A percentile compares a stretch with the other conserved stretches of the same genome.
phyloP scores from a whole-genome alignment of 2,329 filamentous ascomycete species.

The Penicillium sp. region DNA sequence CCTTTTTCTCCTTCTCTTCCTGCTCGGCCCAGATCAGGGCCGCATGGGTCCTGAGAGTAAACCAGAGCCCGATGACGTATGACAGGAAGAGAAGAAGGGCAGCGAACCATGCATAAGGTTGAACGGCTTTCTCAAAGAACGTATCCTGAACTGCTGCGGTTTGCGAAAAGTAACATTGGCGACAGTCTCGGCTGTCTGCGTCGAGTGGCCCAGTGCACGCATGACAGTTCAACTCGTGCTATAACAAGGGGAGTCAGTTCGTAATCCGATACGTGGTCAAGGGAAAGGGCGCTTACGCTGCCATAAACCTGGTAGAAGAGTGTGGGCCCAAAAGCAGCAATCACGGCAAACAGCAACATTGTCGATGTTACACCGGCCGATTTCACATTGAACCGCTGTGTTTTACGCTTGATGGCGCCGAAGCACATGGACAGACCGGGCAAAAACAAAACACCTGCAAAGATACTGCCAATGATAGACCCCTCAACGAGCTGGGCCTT shows the following conservation, averaged over 20 bases:
- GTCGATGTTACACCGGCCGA: constrained; percentile 96
- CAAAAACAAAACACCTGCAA: constrained; percentile 91
- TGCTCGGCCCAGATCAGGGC: constrained; percentile 94
- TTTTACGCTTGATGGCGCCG: constrained; percentile 95
- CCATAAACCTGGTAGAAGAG: constrained; percentile 99
- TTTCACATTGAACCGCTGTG: constrained; percentile 94
- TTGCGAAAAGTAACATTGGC: constrained; percentile 92
- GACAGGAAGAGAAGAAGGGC: constrained; percentile 84
- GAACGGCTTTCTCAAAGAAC: constrained; percentile 87
- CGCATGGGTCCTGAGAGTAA: constrained; percentile 92
- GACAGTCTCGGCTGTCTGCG: constrained; percentile 63
- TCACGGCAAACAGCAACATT: constrained; percentile 94
- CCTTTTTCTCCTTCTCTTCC: constrained; percentile 67
- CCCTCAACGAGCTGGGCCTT: constrained; percentile 93
- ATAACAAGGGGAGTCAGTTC: constrained; percentile 16
- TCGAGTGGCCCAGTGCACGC: constrained; percentile 57
- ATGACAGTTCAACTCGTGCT: constrained; percentile 87
- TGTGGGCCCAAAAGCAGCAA: constrained; percentile 91
- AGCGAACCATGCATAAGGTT: constrained; percentile 89
- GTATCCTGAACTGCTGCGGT: constrained; percentile 76
- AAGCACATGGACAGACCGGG: constrained; percentile 98
- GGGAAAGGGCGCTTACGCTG: constrained; percentile 56
- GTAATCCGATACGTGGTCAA: not conserved
- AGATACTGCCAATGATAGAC: constrained; percentile 96
- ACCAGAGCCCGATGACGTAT: constrained; percentile 90